Evolutionary conservation across 768 basidiomycete genomes (phyloP).

Genomic region (Auriscalpium orientale): DNA sequence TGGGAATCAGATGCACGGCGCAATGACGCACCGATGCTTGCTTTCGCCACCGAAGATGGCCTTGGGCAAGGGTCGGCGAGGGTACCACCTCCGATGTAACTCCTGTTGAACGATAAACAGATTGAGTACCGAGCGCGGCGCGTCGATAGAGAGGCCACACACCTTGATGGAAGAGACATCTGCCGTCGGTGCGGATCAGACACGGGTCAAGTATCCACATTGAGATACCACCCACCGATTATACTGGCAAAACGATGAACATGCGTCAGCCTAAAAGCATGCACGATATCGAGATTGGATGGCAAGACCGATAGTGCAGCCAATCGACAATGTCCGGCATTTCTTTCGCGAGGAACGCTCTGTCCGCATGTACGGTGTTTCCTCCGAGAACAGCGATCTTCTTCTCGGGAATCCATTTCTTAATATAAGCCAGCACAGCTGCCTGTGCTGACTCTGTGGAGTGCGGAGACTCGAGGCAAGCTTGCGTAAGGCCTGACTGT

Average conservation of each 20-base stretch:
- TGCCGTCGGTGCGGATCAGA: constrained; percentile 19
- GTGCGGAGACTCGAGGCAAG: constrained; percentile 68
- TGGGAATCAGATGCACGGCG: background rate
- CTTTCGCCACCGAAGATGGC: constrained; percentile 25
- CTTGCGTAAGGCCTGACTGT: constrained; percentile 76
- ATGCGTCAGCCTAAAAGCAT: no score
- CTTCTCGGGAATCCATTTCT: constrained; percentile 72
- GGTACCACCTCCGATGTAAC: constrained; percentile 68
- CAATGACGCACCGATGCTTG: constrained; percentile 52
- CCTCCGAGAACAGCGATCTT: constrained; percentile 72
- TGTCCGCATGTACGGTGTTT: constrained; percentile 80
- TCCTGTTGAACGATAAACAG: constrained; percentile 39
- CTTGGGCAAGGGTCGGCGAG: constrained; percentile 20
- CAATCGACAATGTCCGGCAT: constrained; percentile 79
- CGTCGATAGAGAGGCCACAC: background rate
- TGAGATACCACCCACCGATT: constrained; percentile 45
- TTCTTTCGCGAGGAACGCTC: constrained; percentile 58
- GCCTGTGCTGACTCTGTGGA: constrained; percentile 50
- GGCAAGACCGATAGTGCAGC: constrained; percentile 67
- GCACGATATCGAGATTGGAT: no score
- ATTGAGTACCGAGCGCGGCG: background rate
- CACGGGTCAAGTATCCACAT: background rate
- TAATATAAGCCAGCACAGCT: constrained; percentile 68
- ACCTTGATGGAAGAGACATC: constrained; percentile 85
- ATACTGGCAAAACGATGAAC: constrained; percentile 36